Conservation (phyloP, 306 rosid species). For the Cyamopsis tetragonoloba region DNA sequence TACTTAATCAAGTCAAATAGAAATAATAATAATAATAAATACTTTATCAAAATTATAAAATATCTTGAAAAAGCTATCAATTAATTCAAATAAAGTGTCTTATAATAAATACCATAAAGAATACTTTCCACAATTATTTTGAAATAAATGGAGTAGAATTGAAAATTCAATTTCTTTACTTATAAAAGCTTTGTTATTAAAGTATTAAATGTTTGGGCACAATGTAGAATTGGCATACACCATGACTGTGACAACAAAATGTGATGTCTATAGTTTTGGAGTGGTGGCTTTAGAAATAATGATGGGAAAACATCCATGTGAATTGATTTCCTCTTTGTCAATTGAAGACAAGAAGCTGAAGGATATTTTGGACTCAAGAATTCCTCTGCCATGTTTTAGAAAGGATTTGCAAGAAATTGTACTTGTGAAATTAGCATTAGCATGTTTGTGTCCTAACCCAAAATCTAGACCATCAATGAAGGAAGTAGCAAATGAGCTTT, state of each 20-base stretch:
- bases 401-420: conserved; percentile 19
- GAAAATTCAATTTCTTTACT: not conserved
- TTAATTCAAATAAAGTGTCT: no score
- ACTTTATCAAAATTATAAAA: no score
- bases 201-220: not conserved
- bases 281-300: conserved; percentile 20
- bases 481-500: conserved; percentile 4
- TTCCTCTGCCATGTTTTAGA: not conserved
- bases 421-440: conserved; percentile 11
- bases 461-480: conserved; percentile 3
- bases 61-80: no score
- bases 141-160: no score
- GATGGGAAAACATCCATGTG: conserved; percentile 22
- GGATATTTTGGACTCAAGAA: not conserved
- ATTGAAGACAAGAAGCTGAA: conserved; percentile 1
- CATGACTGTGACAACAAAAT: conserved; percentile 8
- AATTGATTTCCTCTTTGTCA: not conserved
- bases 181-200: no score
- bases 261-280: conserved; percentile 29
- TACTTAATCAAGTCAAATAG: no score
- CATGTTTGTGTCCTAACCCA: not conserved
- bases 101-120: no score
- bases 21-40: no score
- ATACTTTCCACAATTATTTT: no score
- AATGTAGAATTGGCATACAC: conserved; percentile 14